Evolutionary conservation across 345 rosid genomes (phyloP).

Genomic region (Salix dunnii): DNA sequence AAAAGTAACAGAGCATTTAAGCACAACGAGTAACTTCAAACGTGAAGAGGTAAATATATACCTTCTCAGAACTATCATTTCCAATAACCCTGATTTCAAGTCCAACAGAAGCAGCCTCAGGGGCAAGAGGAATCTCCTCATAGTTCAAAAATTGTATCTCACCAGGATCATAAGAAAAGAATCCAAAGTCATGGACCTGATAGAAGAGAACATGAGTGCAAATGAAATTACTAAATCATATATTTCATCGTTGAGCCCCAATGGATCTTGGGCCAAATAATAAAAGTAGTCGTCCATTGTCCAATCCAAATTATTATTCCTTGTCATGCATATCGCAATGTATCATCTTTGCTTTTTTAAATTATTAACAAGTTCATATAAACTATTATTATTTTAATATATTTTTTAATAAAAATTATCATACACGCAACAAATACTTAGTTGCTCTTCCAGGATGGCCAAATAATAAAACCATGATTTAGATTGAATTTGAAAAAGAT

Average conservation of each 20-base stretch:
- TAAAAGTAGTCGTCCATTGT: not conserved
- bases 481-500: too few species aligned
- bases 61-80: slow-evolving; percentile 97
- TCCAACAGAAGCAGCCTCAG: slow-evolving; percentile 90
- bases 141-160: slow-evolving; percentile 73
- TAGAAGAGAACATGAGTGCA: not conserved
- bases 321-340: too few species aligned
- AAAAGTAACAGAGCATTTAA: not conserved
- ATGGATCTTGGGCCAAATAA: not conserved
- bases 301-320: too few species aligned
- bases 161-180: slow-evolving; percentile 78
- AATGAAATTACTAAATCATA: not conserved
- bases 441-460: too few species aligned
- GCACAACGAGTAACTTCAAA: not conserved
- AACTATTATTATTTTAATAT: too few species aligned
- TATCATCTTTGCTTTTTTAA: too few species aligned
- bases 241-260: not conserved
- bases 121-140: slow-evolving; percentile 95
- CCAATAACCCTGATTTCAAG: slow-evolving; percentile 95
- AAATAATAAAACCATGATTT: too few species aligned
- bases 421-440: too few species aligned
- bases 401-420: too few species aligned
- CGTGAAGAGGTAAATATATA: slow-evolving; percentile 18
- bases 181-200: slow-evolving; percentile 98
- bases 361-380: too few species aligned